A percentile compares a stretch with the other conserved stretches of the same genome.
phyloP scores from a whole-genome alignment of 371 early-diverging fungal genomes.

The Mucor velutinosus region DNA sequence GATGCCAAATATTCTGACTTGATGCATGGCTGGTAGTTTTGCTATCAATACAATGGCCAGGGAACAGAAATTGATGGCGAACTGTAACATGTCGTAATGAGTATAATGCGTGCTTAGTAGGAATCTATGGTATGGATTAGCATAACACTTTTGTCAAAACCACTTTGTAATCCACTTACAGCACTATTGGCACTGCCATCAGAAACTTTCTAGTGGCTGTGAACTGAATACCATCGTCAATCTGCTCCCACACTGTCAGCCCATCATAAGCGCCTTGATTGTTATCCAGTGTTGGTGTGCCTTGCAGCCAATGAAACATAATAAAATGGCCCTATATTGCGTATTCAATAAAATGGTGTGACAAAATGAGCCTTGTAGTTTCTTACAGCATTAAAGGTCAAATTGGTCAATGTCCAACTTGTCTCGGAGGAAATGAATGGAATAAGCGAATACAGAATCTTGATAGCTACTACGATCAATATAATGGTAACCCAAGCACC shows the following conservation, averaged over 20 bases:
- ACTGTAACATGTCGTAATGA: constrained; percentile 86
- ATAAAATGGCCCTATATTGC: constrained; percentile 83
- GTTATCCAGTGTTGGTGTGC: constrained; percentile 88
- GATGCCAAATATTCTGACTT: constrained; percentile 94
- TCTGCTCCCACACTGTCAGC: constrained; percentile 97
- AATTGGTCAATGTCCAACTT: constrained; percentile 94
- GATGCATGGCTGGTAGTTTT: constrained; percentile 94
- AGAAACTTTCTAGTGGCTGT: constrained; percentile 97
- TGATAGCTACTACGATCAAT: constrained; percentile 70
- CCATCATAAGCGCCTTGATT: constrained; percentile 95
- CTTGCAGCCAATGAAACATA: constrained; percentile 96
- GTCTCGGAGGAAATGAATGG: constrained; percentile 88
- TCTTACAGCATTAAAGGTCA: constrained; percentile 84
- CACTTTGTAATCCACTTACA: constrained; percentile 64
- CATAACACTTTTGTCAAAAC: neutral
- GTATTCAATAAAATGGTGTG: neutral
- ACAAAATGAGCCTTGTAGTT: neutral
- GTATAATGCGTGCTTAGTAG: constrained; percentile 94
- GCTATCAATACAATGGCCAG: constrained; percentile 85
- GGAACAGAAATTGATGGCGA: constrained; percentile 84
- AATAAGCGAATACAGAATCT: constrained; percentile 78
- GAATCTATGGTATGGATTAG: constrained; percentile 64
- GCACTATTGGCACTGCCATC: constrained; percentile 87
- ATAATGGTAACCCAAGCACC: constrained; percentile 91
- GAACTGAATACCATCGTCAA: constrained; percentile 95